Conservation (phyloP, 805 yeast species). For the Candida xyloterini region DNA sequence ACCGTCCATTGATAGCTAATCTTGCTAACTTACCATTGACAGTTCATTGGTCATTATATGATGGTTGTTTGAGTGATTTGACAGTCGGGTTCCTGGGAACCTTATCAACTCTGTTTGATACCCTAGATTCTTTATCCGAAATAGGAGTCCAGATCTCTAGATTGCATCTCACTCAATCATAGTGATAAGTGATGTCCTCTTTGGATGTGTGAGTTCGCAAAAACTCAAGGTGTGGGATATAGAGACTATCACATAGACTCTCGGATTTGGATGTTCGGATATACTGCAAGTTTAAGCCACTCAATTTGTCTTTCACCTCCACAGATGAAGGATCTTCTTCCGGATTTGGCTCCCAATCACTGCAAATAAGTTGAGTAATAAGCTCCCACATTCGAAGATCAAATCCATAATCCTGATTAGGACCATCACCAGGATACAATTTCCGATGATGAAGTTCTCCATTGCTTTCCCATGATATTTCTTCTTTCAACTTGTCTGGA, state of each 20-base stretch:
- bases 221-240: constrained; percentile 37
- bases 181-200: constrained; percentile 6
- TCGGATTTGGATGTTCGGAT: constrained; percentile 28
- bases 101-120: constrained; percentile 23
- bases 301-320: constrained; percentile 10
- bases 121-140: constrained; percentile 23
- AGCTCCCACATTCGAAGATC: constrained; percentile 41
- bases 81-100: constrained; percentile 37
- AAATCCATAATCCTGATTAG: constrained; percentile 34
- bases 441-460: constrained; percentile 27
- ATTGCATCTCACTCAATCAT: constrained; percentile 1
- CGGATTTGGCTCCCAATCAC: constrained; percentile 12
- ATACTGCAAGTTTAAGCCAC: constrained; percentile 30
- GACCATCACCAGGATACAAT: constrained; percentile 30
- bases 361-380: constrained; percentile 36
- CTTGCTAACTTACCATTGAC: constrained; percentile 36
- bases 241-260: constrained; percentile 30
- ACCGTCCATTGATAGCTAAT: constrained; percentile 27
- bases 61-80: constrained; percentile 33
- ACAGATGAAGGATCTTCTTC: constrained; percentile 18
- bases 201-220: constrained; percentile 18
- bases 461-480: constrained; percentile 14
- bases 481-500: constrained; percentile 27
- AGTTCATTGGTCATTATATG: constrained; percentile 36
- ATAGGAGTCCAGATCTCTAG: constrained; percentile 6